Base-by-base conservation (phyloP, 768 basidiomycete genomes). In the Nevesoporus exiguus region DNA sequence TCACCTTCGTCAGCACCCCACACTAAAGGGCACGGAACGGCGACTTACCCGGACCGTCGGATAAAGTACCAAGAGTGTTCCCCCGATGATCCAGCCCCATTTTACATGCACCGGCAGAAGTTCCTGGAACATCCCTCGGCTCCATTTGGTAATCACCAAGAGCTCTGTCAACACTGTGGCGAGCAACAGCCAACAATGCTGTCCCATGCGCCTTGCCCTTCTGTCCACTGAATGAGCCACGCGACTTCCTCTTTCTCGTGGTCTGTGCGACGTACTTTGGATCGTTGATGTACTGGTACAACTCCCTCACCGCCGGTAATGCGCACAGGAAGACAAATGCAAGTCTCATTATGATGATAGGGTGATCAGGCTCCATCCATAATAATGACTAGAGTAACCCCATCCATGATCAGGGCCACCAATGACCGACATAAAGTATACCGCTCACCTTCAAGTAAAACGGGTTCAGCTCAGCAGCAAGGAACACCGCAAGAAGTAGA, bases 341-440 rank as follows among this genome's bases (percentile, higher is more conserved):
- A 10, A 93, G 79, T 31, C 80, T 73, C 57, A 82, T 73, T 54
- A 92, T 88, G 47, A 93, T 78, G 58, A 93, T 83, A 11, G 90
- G 91, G 68, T 93, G 91, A 69, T 90, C 86, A 33, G 91, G 92
- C 65, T 93, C 90, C 85, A 93, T 87, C 90, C 91, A 93, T 34
- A 93, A 76, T 56, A 84, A 61, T 7, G 67, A 68, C 67, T 68
- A 39, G 45, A 7, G 34, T 21, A 24, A 1, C n/a, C 72, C 72
- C 70, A 79, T 83, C 77, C 55, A 42, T 51, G 48, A 51, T 58
- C 52, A 44, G 72, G 30, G 47, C 55, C 41, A 51, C 22, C 76
- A 62, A 52, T 51, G 42, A 39, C 54, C 57, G 51, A 50, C 49
- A 50, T 47, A 49, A 55, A 45, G 29, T 42, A 57, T 40, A 37